phyloP scores from a whole-genome alignment of 2,329 filamentous ascomycete species.

The Coleophoma crateriformis region DNA sequence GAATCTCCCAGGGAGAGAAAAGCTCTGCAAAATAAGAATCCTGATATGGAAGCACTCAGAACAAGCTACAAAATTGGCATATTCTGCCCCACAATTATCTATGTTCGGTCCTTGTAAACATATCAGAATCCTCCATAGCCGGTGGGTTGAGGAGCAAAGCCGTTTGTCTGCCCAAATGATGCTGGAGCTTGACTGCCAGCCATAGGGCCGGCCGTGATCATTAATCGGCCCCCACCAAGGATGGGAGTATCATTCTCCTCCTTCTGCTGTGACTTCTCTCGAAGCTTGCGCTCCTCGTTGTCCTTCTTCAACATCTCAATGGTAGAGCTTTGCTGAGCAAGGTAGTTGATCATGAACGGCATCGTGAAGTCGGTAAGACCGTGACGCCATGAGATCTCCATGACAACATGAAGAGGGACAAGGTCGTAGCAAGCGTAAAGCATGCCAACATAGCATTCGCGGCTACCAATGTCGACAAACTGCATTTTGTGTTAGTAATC shows the following conservation, averaged over 20 bases:
- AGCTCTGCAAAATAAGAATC: neutral
- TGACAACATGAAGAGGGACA: constrained; percentile 83
- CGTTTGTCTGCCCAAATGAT: constrained; percentile 76
- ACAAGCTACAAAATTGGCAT: constrained; percentile 17
- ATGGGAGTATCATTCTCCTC: constrained; percentile 93
- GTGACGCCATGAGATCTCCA: constrained; percentile 96
- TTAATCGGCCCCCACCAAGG: constrained; percentile 78
- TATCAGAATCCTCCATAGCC: constrained; percentile 56
- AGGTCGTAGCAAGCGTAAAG: constrained; percentile 98
- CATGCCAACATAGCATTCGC: constrained; percentile 99
- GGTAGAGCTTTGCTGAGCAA: constrained; percentile 83
- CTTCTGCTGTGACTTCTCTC: constrained; percentile 68
- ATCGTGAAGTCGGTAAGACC: constrained; percentile 95
- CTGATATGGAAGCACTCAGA: constrained; percentile 11
- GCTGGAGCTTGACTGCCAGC: constrained; percentile 44
- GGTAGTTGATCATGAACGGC: constrained; percentile 99
- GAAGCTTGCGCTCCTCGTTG: constrained; percentile 87
- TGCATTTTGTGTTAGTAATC: constrained; percentile 37
- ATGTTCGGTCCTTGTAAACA: constrained; percentile 11
- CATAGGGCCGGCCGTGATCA: constrained; percentile 88
- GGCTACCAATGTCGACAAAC: constrained; percentile 99
- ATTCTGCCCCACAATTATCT: constrained; percentile 24
- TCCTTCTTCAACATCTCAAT: constrained; percentile 85
- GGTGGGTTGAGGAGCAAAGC: constrained; percentile 83
- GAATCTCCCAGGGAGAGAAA: neutral